Conservation (phyloP, 805 yeast genomes). For the Starmerella bombicola region DNA sequence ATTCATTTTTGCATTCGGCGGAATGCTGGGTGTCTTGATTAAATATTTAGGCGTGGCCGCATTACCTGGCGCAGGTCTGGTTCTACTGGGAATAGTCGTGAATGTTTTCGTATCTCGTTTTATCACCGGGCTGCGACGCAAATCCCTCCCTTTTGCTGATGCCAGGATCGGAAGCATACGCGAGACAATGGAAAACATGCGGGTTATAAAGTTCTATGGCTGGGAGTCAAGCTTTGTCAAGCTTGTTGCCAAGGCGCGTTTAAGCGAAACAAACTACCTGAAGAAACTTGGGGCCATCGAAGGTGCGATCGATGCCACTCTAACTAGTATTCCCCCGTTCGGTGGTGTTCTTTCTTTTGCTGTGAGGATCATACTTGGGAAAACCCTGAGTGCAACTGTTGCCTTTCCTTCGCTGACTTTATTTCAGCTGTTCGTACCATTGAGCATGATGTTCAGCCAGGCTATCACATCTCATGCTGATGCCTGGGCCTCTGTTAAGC, state of each 20-base stretch:
- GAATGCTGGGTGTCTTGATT: conserved; percentile 50
- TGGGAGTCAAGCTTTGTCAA: conserved; percentile 76
- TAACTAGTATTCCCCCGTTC: conserved; percentile 54
- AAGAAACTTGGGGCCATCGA: conserved; percentile 53
- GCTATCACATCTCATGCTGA: conserved; percentile 34
- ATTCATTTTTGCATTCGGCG: conserved; percentile 23
- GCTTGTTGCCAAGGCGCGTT: conserved; percentile 44
- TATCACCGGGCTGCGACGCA: conserved; percentile 43
- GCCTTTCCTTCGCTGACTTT: conserved; percentile 61
- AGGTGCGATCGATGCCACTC: conserved; percentile 50
- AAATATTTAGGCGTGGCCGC: conserved; percentile 62
- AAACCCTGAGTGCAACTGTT: conserved; percentile 41
- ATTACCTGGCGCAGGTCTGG: conserved; percentile 53
- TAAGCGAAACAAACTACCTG: conserved; percentile 48
- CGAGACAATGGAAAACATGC: conserved; percentile 67
- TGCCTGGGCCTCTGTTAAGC: conserved; percentile 27
- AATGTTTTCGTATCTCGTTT: conserved; percentile 39
- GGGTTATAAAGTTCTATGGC: conserved; percentile 73
- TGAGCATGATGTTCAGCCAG: conserved; percentile 47
- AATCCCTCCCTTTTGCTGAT: conserved; percentile 59
- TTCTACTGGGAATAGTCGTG: conserved; percentile 27
- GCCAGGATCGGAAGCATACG: conserved; percentile 60
- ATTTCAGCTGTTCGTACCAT: conserved; percentile 56
- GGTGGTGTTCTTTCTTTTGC: conserved; percentile 55
- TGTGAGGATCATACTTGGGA: conserved; percentile 36